Evolutionary conservation across 148 eudicot species (phyloP), one percentile per base, ranked within the genome.

Genomic region (Camellia sinensis): DNA sequence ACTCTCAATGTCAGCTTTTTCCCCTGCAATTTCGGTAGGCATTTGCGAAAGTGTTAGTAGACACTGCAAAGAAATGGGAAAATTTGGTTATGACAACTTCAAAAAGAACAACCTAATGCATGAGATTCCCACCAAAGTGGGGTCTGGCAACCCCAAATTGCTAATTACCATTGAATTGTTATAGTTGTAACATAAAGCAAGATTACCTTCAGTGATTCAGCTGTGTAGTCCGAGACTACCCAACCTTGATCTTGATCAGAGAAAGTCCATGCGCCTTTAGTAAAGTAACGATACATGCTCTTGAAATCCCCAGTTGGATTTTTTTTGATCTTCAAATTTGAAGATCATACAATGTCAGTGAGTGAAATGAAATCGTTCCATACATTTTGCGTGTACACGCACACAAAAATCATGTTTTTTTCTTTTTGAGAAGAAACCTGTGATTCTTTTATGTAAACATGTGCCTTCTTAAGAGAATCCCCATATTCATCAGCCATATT

Each of bases 161-260:
- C 37, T 29, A 29, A 29, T 29, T 29, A 29, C 37, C 37, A 29
- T 29, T 29, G 37, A 29, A 29, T 29, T 29, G 37, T 29, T 29
- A 29, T 29, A 29, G 37, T 29, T 29, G 37, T 29, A 29, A 60
- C 3, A 44, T 46, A 19, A 17, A 74, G 37, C 57, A 48, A 17
- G 12, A 62, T n/a, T 62, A 76, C 79, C 79, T 62, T 62, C 6
- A 63, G 0, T 19, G 69, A 41, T 45, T 21, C 56, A 19, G 79
- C 21, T 62, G 79, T 76, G 56, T 69, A 62, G 19, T 76, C 69
- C 12, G 79, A 76, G 43, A 76, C 69, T 1, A 1, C n/a, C 79
- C 68, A 76, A 76, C 69, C 59, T 4, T 76, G 67, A 62, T 76
- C 79, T 63, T 62, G 79, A 76, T 76, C 69, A 2, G 69, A 76